Conservation (phyloP, 106 monocot genomes). For the Dioscorea zingiberensis region DNA sequence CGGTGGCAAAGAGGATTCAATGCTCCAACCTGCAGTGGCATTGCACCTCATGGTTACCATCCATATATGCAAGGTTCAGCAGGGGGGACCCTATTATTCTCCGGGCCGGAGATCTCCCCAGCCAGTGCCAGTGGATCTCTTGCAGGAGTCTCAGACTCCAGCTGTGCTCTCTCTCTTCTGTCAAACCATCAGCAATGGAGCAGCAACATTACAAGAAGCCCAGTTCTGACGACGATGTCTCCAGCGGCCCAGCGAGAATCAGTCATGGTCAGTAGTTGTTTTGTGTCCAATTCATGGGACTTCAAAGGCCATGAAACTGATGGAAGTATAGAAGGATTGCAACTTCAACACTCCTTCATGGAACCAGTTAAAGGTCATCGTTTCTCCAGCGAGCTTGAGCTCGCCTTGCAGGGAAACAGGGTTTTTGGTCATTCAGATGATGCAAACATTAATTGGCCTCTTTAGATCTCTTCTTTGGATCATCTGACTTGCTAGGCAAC, state of each 20-base stretch:
- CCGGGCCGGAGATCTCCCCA: constrained; percentile 25
- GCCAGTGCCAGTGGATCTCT: constrained; percentile 38
- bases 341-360: constrained; percentile 3
- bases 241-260: constrained; percentile 12
- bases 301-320: constrained; percentile 16
- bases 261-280: constrained; percentile 1
- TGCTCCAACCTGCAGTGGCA: constrained; percentile 8
- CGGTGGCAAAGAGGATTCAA: constrained; percentile 30
- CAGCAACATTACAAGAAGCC: constrained; percentile 13
- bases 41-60: constrained; percentile 11
- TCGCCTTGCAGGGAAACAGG: constrained; percentile 41
- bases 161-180: constrained; percentile 99
- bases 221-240: constrained; percentile 9
- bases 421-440: constrained; percentile 13
- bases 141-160: constrained; percentile 47
- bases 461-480: constrained; percentile 14
- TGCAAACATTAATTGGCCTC: constrained; percentile 30
- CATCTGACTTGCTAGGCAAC: neutral
- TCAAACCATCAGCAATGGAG: constrained; percentile 55
- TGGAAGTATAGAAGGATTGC: constrained; percentile 9
- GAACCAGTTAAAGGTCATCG: constrained; percentile 3
- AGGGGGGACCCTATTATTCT: constrained; percentile 7
- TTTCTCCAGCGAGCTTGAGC: constrained; percentile 53
- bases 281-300: constrained; percentile 15
- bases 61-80: constrained; percentile 22